A percentile compares a stretch with the other conserved stretches of the same genome.
Evolutionary conservation across 805 yeast species (phyloP).

Genomic region (Cyberlindnera meyerae): DNA sequence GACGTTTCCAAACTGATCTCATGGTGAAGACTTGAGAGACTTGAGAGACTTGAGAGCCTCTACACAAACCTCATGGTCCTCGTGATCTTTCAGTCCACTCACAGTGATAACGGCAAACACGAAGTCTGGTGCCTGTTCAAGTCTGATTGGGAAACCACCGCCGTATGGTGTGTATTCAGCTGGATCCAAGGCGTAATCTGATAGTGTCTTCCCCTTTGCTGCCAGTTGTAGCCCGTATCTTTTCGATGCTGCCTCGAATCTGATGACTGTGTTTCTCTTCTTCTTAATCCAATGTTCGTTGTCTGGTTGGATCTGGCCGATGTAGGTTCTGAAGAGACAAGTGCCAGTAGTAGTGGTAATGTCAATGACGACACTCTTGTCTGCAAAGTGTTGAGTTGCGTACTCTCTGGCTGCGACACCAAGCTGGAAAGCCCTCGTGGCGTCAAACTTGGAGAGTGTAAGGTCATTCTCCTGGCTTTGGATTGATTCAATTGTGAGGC

Average conservation of each 20-base stretch:
- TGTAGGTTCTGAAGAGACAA: constrained; percentile 39
- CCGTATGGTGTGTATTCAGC: constrained; percentile 49
- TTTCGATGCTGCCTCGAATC: constrained; percentile 45
- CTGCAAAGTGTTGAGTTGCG: constrained; percentile 28
- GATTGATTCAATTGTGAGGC: constrained; percentile 1
- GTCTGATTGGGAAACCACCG: constrained; percentile 48
- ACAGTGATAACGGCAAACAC: constrained; percentile 47
- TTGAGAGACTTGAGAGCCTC: constrained; percentile 18
- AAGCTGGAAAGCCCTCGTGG: constrained; percentile 37
- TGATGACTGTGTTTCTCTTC: constrained; percentile 43
- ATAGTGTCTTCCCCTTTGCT: constrained; percentile 32
- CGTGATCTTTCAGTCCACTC: constrained; percentile 51
- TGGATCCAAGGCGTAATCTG: constrained; percentile 36
- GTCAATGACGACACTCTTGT: constrained; percentile 37
- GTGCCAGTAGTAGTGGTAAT: constrained; percentile 43
- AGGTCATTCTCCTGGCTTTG: constrained; percentile 3
- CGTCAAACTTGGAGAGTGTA: constrained; percentile 3
- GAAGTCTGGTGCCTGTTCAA: constrained; percentile 25
- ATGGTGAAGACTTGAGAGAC: constrained; percentile 7
- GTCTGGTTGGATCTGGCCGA: constrained; percentile 33
- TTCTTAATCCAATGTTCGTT: constrained; percentile 51
- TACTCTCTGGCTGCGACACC: constrained; percentile 38
- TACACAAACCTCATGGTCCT: constrained; percentile 48
- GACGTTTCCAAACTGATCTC: constrained; percentile 4
- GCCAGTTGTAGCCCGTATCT: constrained; percentile 41